These are phyloP conservation scores for Exophiala sp. DNA, from an alignment of 2,329 filamentous ascomycete species.

Conservation along the genomic window DNA sequence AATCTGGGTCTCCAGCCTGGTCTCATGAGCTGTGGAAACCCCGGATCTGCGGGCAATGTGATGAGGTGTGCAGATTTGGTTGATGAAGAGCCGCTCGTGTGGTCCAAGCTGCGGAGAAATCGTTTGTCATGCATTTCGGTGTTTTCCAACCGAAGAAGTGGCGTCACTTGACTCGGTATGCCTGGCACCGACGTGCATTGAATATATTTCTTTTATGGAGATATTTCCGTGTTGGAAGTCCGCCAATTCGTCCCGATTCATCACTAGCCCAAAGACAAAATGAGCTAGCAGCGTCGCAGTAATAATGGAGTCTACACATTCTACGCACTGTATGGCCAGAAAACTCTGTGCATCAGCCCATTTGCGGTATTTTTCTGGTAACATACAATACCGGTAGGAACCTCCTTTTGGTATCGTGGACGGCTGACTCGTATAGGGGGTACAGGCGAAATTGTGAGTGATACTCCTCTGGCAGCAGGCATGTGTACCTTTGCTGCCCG, in stretches of 20 bases:
- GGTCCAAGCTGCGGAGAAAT: slow-evolving; percentile 3
- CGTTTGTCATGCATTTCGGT: slow-evolving; percentile 1
- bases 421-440: not conserved
- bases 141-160: not conserved
- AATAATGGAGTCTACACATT: not conserved
- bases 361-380: not conserved
- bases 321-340: too few species aligned
- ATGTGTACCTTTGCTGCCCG: not conserved
- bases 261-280: not conserved
- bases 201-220: not conserved
- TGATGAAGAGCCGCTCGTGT: not conserved
- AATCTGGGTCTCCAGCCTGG: not conserved
- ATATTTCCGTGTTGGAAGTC: not conserved
- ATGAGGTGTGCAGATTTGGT: slow-evolving; percentile 1
- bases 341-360: too few species aligned
- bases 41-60: slow-evolving; percentile 8
- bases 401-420: not conserved
- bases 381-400: not conserved
- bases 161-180: not conserved
- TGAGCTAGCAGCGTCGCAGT: not conserved
- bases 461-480: not conserved
- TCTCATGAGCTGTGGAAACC: not conserved
- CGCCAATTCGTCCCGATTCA: not conserved
- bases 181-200: too few species aligned
- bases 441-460: not conserved